Percentiles rank a stretch among this genome's conserved stretches.
Conservation (phyloP, 805 yeast species). For the Candida khao-thaluensis region DNA sequence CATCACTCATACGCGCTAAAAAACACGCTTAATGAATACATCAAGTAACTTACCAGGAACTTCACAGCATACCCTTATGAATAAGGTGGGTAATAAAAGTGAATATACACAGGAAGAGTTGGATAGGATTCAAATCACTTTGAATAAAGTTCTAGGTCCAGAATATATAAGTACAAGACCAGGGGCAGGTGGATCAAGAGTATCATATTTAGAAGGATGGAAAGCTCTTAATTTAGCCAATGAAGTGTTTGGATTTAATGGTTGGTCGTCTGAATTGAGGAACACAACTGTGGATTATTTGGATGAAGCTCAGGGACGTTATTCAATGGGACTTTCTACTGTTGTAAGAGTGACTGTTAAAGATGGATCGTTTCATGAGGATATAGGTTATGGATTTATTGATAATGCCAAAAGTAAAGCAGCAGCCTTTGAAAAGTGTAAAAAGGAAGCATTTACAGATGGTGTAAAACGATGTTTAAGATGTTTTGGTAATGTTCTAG, state of each 20-base stretch:
- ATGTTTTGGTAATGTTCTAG: constrained; percentile 76
- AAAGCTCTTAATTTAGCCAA: constrained; percentile 77
- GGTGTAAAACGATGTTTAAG: constrained; percentile 77
- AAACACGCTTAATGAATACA: constrained; percentile 3
- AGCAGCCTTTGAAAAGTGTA: constrained; percentile 75
- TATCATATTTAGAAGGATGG: constrained; percentile 82
- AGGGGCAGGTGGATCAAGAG: constrained; percentile 68
- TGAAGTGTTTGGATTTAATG: constrained; percentile 78
- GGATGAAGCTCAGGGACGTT: constrained; percentile 57
- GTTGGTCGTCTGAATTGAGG: constrained; percentile 76
- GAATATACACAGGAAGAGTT: constrained; percentile 32
- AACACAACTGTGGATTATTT: constrained; percentile 66
- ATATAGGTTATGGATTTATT: constrained; percentile 70
- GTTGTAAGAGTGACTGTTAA: constrained; percentile 68
- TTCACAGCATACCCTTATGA: constrained; percentile 13
- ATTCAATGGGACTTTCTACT: constrained; percentile 66
- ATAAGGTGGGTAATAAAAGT: constrained; percentile 20
- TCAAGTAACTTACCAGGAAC: constrained; percentile 1
- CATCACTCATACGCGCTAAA: constrained; percentile 1
- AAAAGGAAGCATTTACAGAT: constrained; percentile 83
- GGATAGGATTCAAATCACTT: constrained; percentile 30
- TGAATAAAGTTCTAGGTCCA: constrained; percentile 58
- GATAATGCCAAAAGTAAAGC: constrained; percentile 71
- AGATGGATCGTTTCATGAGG: constrained; percentile 82
- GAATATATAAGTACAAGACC: constrained; percentile 75